phyloP scores from a whole-genome alignment of 352 stramenopile genomes.

The Phytophthora pistaciae region DNA sequence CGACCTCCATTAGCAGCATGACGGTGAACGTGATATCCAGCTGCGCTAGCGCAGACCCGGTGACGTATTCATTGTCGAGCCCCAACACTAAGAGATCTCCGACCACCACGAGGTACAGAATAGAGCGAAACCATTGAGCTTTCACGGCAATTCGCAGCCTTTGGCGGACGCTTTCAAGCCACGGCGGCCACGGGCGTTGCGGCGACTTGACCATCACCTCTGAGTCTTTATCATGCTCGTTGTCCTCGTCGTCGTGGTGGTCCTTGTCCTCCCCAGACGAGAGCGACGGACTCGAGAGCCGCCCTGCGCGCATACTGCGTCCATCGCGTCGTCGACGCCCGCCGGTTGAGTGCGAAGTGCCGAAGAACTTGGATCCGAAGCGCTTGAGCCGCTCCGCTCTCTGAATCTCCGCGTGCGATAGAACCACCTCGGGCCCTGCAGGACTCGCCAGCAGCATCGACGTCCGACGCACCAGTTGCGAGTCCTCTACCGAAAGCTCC shows the following conservation, averaged over 20 bases:
- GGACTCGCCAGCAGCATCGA: conserved; percentile 63
- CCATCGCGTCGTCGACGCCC: conserved; percentile 13
- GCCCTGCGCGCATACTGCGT: conserved; percentile 11
- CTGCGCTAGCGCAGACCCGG: conserved; percentile 22
- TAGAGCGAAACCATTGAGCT: conserved; percentile 47
- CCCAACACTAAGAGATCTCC: conserved; percentile 65
- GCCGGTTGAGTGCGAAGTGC: background rate
- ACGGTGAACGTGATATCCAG: conserved; percentile 77
- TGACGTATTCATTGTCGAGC: conserved; percentile 62
- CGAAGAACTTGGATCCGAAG: conserved; percentile 54
- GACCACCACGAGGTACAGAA: conserved; percentile 58
- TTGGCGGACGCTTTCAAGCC: conserved; percentile 37
- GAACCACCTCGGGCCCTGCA: conserved; percentile 42
- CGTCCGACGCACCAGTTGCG: conserved; percentile 52
- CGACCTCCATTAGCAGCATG: conserved; percentile 65
- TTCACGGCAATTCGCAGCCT: conserved; percentile 52
- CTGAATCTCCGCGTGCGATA: conserved; percentile 52
- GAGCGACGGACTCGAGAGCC: conserved; percentile 17
- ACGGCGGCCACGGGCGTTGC: conserved; percentile 11
- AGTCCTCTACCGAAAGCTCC: conserved; percentile 53
- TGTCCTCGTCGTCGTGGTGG: conserved; percentile 3
- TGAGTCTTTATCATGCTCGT: background rate
- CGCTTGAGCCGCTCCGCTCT: conserved; percentile 47
- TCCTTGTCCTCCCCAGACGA: conserved; percentile 21
- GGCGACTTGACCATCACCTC: conserved; percentile 16